A percentile compares a stretch with the other conserved stretches of the same genome.
Conservation (phyloP, 805 yeast species). For the Danielia reshetovae region DNA sequence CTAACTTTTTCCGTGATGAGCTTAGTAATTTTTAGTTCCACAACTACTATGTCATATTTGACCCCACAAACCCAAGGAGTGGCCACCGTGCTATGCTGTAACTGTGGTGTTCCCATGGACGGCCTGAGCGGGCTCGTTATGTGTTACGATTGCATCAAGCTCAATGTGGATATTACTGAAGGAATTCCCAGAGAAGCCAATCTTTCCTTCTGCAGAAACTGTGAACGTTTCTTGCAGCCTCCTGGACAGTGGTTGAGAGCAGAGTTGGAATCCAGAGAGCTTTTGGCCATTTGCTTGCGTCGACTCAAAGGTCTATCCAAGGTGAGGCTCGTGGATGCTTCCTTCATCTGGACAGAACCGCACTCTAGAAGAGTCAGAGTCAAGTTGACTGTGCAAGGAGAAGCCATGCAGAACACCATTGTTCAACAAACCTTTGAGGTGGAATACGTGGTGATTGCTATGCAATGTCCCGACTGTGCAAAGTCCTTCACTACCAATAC, state of each 20-base stretch:
- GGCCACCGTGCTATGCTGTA: constrained; percentile 93
- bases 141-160: constrained; percentile 96
- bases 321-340: constrained; percentile 86
- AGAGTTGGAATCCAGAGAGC: constrained; percentile 86
- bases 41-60: too few species aligned
- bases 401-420: constrained; percentile 86
- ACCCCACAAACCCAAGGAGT: constrained; percentile 23
- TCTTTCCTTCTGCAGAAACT: constrained; percentile 90
- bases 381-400: constrained; percentile 93
- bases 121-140: constrained; percentile 89
- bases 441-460: constrained; percentile 87
- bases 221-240: constrained; percentile 94
- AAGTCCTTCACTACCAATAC: constrained; percentile 94
- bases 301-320: constrained; percentile 83
- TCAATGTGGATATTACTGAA: constrained; percentile 89
- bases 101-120: constrained; percentile 98
- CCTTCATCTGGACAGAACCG: constrained; percentile 98
- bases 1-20: constrained; percentile 5
- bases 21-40: constrained; percentile 4
- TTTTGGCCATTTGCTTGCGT: constrained; percentile 84
- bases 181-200: constrained; percentile 92
- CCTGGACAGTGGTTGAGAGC: constrained; percentile 93
- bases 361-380: constrained; percentile 93
- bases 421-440: constrained; percentile 94
- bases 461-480: constrained; percentile 99